phyloP scores from a whole-genome alignment of 208 protist genomes.

The Borovskyia barvae region DNA sequence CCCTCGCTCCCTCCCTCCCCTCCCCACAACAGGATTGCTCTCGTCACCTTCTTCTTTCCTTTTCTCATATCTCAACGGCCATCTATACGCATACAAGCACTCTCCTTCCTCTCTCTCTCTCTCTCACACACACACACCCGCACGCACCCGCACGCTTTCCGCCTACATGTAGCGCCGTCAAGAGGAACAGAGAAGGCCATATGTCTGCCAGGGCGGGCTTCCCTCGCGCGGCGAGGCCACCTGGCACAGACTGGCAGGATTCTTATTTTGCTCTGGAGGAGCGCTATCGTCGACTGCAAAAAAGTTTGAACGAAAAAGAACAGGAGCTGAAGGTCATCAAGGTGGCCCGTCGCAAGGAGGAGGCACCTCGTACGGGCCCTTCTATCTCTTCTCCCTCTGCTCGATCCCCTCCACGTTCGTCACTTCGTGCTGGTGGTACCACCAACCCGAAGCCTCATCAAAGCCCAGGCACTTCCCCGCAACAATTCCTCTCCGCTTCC shows the following conservation, averaged over 20 bases:
- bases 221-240: slow-evolving; percentile 30
- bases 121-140: background rate
- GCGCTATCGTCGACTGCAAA: slow-evolving; percentile 76
- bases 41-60: slow-evolving; percentile 19
- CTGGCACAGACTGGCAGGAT: slow-evolving; percentile 79
- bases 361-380: slow-evolving; percentile 9
- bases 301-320: slow-evolving; percentile 61
- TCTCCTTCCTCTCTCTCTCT: background rate
- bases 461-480: too few species aligned
- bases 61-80: slow-evolving; percentile 1
- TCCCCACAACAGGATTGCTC: too few species aligned
- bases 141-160: background rate
- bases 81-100: too few species aligned
- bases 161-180: background rate
- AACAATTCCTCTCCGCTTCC: too few species aligned
- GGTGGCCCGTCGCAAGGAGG: slow-evolving; percentile 52
- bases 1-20: too few species aligned
- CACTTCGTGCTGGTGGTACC: background rate
- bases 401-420: background rate
- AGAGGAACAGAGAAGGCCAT: background rate
- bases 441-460: too few species aligned
- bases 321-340: slow-evolving; percentile 76
- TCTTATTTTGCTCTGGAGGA: slow-evolving; percentile 76
- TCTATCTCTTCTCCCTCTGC: slow-evolving; percentile 19
- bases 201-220: slow-evolving; percentile 5